Conservation (phyloP, 345 rosid species). For the Boechera retrofracta region DNA sequence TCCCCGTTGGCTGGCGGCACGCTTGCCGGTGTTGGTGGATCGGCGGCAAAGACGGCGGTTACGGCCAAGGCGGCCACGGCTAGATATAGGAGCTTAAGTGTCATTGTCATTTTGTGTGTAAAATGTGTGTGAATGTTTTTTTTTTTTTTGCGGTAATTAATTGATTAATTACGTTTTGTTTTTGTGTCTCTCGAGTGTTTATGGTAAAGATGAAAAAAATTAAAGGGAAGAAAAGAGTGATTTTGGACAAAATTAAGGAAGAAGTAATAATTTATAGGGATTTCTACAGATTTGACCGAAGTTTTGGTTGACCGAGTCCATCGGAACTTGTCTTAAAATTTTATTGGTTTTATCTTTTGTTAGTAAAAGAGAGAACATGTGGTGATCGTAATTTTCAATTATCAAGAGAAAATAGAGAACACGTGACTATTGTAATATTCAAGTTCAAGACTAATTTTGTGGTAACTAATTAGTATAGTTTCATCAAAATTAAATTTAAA, state of each 20-base stretch:
- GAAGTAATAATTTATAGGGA: conserved; percentile 25
- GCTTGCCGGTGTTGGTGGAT: conserved; percentile 38
- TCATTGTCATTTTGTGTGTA: conserved; percentile 30
- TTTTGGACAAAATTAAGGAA: conserved; percentile 26
- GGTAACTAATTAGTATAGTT: neutral
- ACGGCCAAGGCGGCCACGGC: conserved; percentile 36
- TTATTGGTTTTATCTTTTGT: conserved; percentile 38
- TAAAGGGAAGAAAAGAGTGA: conserved; percentile 9
- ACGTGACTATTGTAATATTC: conserved; percentile 28
- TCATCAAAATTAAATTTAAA: neutral
- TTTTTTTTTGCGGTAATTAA: neutral
- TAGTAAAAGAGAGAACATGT: conserved; percentile 44
- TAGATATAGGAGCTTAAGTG: conserved; percentile 23
- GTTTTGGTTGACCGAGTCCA: conserved; percentile 40
- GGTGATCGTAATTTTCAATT: conserved; percentile 34
- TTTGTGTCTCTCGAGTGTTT: neutral
- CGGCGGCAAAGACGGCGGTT: conserved; percentile 35
- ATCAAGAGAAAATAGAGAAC: conserved; percentile 19
- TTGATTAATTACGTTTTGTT: neutral
- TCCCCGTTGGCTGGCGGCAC: conserved; percentile 19
- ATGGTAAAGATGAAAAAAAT: neutral
- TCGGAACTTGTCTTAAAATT: conserved; percentile 40
- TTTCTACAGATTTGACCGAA: conserved; percentile 1
- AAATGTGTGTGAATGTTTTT: neutral
- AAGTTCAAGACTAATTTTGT: neutral